These are phyloP conservation scores for Microbotryum scabiosae DNA, from an alignment of 1,284 basidiomycete genomes.

Conservation along the genomic window DNA sequence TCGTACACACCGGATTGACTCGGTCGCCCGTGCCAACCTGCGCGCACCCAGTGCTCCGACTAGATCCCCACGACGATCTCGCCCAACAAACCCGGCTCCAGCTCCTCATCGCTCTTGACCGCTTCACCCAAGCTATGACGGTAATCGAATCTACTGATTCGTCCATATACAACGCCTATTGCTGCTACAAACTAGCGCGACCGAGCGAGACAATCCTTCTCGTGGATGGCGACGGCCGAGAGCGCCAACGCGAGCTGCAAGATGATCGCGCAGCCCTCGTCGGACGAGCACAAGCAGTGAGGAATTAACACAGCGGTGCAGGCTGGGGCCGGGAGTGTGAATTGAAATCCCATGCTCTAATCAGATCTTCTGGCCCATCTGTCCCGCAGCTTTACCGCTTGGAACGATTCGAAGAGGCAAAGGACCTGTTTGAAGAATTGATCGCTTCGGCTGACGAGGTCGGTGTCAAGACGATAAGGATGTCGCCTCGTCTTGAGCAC, in stretches of 20 bases:
- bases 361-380: neutral
- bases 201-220: neutral
- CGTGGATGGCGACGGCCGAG: too few relatives aligned
- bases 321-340: neutral
- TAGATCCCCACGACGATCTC: conserved; percentile 19
- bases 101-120: conserved; percentile 31
- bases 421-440: conserved; percentile 31
- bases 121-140: conserved; percentile 13
- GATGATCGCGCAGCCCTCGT: conserved; percentile 19
- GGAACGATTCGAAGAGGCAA: conserved; percentile 24
- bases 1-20: neutral
- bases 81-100: conserved; percentile 26
- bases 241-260: too few relatives aligned
- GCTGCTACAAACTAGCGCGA: conserved; percentile 31
- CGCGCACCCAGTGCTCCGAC: conserved; percentile 24
- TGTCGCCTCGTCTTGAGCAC: too few relatives aligned
- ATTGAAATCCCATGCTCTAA: neutral
- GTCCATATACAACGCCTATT: conserved; percentile 10
- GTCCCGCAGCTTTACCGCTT: conserved; percentile 30
- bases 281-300: conserved; percentile 32
- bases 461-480: neutral
- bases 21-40: neutral
- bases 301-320: conserved; percentile 23
- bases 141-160: neutral
- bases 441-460: conserved; percentile 28